A percentile compares a stretch with the other conserved stretches of the same genome.
Conservation (phyloP, 148 eudicot species). For the Nepenthes mirabilis region DNA sequence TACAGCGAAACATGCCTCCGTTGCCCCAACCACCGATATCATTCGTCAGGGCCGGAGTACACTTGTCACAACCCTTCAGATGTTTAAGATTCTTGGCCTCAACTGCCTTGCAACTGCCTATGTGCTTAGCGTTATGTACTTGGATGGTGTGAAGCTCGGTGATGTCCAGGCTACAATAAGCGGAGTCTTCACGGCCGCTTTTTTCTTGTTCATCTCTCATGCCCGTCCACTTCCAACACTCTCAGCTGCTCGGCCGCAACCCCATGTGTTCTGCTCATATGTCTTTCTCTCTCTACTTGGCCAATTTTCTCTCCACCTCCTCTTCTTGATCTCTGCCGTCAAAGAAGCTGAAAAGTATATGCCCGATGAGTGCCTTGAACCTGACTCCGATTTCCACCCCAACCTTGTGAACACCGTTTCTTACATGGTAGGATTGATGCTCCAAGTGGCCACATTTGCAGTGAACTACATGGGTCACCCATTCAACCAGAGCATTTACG, state of each 20-base stretch:
- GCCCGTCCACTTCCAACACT: slow-evolving; percentile 73
- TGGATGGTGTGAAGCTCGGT: slow-evolving; percentile 88
- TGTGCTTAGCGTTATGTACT: slow-evolving; percentile 83
- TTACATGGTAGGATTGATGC: slow-evolving; percentile 90
- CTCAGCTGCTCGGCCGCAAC: slow-evolving; percentile 74
- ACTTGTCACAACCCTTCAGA: slow-evolving; percentile 87
- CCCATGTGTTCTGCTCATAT: slow-evolving; percentile 71
- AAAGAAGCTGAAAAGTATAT: slow-evolving; percentile 94
- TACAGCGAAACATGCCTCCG: slow-evolving; percentile 91
- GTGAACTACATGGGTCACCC: slow-evolving; percentile 99
- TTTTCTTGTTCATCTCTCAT: slow-evolving; percentile 87
- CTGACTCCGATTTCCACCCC: slow-evolving; percentile 83
- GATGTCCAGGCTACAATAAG: slow-evolving; percentile 94
- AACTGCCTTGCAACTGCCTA: slow-evolving; percentile 95
- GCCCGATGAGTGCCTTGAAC: slow-evolving; percentile 96
- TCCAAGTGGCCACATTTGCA: slow-evolving; percentile 96
- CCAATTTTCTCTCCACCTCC: slow-evolving; percentile 66
- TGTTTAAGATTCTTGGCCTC: slow-evolving; percentile 93
- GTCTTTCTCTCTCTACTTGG: slow-evolving; percentile 79
- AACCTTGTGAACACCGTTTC: slow-evolving; percentile 85
- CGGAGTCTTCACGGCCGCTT: slow-evolving; percentile 85
- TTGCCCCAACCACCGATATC: slow-evolving; percentile 67
- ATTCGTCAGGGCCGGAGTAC: slow-evolving; percentile 95
- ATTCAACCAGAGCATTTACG: slow-evolving; percentile 79
- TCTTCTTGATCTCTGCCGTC: slow-evolving; percentile 66